Evolutionary conservation across 2,329 filamentous ascomycete genomes (phyloP).

Genomic region (Byssoonygena ceratinophila): DNA sequence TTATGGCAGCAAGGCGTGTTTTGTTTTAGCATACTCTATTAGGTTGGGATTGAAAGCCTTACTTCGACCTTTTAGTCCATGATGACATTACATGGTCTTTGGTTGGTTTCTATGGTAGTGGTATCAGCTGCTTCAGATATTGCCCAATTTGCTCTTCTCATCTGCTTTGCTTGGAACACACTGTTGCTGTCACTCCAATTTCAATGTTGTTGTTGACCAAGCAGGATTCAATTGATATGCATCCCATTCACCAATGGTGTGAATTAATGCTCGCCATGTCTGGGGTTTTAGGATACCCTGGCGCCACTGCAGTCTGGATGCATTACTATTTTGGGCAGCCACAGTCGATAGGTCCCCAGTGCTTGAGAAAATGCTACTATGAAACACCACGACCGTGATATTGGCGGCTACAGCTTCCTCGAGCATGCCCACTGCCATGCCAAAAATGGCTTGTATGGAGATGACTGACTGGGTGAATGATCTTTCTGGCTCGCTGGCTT

Average conservation of each 20-base stretch:
- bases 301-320: neutral
- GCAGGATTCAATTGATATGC: conserved; percentile 1
- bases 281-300: neutral
- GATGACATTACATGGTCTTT: neutral
- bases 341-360: neutral
- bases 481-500: too few relatives aligned
- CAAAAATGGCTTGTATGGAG: too few relatives aligned
- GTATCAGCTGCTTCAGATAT: conserved; percentile 3
- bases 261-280: neutral
- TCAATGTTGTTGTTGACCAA: neutral
- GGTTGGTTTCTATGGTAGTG: neutral
- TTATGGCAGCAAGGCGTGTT: conserved; percentile 21
- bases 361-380: neutral
- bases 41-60: conserved; percentile 6
- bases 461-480: too few relatives aligned
- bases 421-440: neutral
- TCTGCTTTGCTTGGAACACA: conserved; percentile 1
- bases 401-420: neutral
- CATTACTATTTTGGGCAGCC: neutral
- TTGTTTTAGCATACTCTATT: conserved; percentile 26
- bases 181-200: neutral
- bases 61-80: conserved; percentile 2
- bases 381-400: neutral
- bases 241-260: neutral
- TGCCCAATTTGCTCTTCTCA: conserved; percentile 2